These are phyloP conservation scores for Durusdinium trenchii DNA, from an alignment of 73 alveolate genomes.

Conservation along the genomic window DNA sequence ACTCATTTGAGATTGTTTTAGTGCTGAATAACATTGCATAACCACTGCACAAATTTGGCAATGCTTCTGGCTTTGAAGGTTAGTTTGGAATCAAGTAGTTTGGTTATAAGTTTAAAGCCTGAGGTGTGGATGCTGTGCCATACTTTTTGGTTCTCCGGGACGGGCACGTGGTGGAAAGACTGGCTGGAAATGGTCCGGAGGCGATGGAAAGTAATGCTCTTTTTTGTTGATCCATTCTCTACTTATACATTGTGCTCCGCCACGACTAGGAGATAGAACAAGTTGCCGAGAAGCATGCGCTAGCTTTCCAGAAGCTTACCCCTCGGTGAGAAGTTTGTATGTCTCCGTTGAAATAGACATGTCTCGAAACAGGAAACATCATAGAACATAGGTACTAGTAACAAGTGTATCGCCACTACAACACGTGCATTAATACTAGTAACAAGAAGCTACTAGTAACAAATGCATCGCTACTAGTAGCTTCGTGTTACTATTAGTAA, in stretches of 20 bases:
- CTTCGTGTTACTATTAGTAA: background rate
- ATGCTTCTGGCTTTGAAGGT: background rate
- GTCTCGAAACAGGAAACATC: no score
- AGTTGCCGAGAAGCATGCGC: conserved; percentile 63
- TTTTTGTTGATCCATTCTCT: no score
- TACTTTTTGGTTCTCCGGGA: conserved; percentile 58
- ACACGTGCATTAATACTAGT: no score
- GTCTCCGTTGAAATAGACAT: no score
- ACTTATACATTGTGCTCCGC: no score
- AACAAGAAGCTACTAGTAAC: no score
- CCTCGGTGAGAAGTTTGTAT: no score
- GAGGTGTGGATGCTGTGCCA: conserved; percentile 79
- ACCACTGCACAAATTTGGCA: background rate
- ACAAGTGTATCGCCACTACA: no score
- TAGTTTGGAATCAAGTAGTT: no score
- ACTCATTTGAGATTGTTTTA: background rate
- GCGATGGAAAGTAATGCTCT: background rate
- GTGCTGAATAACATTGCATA: background rate
- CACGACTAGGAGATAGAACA: conserved; percentile 64
- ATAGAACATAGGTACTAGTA: no score
- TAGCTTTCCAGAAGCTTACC: conserved; percentile 46
- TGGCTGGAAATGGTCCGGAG: conserved; percentile 76
- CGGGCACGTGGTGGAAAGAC: conserved; percentile 76
- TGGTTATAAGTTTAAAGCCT: no score
- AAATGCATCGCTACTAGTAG: no score